phyloP scores from a whole-genome alignment of 805 yeast species.

The Suhomyces kilbournensis region DNA sequence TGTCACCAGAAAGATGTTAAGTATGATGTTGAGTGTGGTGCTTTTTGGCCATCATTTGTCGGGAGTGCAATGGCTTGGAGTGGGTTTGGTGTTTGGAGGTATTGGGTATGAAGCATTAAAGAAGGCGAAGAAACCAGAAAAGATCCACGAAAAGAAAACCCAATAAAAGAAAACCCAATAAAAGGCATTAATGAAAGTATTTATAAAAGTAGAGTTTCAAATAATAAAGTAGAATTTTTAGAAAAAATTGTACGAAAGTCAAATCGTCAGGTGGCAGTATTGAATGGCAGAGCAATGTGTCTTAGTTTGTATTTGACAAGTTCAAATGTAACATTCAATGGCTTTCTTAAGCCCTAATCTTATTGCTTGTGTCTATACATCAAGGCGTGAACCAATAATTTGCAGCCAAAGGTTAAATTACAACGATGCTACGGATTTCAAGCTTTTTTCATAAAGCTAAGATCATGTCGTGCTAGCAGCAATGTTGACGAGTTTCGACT shows the following conservation, averaged over 20 bases:
- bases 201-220: neutral
- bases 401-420: neutral
- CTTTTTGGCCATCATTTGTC: constrained; percentile 78
- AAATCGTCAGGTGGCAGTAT: too few species aligned
- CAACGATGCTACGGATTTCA: neutral
- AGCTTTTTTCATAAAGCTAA: neutral
- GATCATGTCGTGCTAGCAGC: neutral
- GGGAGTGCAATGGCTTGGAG: constrained; percentile 72
- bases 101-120: constrained; percentile 73
- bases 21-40: constrained; percentile 86
- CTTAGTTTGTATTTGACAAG: too few species aligned
- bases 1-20: constrained; percentile 93
- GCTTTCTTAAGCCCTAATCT: too few species aligned
- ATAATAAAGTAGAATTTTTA: neutral
- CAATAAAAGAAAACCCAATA: neutral
- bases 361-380: too few species aligned
- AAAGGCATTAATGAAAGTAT: neutral
- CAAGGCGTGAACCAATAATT: neutral
- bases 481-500: too few species aligned
- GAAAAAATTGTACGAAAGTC: too few species aligned
- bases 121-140: constrained; percentile 14
- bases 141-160: neutral
- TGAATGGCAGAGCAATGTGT: too few species aligned
- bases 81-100: constrained; percentile 77
- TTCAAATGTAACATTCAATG: too few species aligned